Evolutionary conservation across 495 filamentous ascomycete species (phyloP).

Genomic region (Podospora conica): DNA sequence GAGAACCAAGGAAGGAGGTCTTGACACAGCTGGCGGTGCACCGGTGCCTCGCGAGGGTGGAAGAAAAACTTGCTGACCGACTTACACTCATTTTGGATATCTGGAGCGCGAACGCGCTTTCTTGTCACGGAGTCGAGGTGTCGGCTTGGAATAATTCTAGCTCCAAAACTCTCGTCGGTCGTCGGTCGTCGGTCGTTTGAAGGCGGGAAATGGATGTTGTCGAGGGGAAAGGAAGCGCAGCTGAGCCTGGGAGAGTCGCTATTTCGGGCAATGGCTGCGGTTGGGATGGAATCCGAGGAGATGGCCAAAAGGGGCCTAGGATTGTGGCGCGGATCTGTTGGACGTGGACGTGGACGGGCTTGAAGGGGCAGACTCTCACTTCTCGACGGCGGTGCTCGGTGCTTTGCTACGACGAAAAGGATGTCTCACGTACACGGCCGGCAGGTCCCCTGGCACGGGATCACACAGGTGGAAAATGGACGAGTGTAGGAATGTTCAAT

Average conservation of each 20-base stretch:
- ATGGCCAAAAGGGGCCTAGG: conserved; percentile 25
- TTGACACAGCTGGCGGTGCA: neutral
- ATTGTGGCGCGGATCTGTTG: conserved; percentile 22
- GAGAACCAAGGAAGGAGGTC: neutral
- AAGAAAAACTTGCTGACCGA: neutral
- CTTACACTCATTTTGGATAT: neutral
- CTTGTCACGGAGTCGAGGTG: neutral
- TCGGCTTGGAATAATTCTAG: neutral
- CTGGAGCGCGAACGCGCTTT: neutral
- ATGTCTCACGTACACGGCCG: neutral
- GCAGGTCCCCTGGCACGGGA: neutral
- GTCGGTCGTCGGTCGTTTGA: neutral
- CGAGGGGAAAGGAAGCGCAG: neutral
- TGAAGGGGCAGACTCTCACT: neutral
- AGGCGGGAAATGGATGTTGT: neutral
- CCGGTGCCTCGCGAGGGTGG: neutral
- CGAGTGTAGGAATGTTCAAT: neutral
- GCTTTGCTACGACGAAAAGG: neutral
- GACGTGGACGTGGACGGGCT: neutral
- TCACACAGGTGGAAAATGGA: neutral
- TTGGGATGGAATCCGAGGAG: conserved; percentile 27
- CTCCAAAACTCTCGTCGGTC: neutral
- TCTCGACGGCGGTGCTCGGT: neutral
- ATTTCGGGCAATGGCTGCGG: conserved; percentile 3
- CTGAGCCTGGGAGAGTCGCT: conserved; percentile 5